These are phyloP conservation scores for Gossypium gossypioides DNA, from an alignment of 441 rosid genomes.

Conservation along the genomic window DNA sequence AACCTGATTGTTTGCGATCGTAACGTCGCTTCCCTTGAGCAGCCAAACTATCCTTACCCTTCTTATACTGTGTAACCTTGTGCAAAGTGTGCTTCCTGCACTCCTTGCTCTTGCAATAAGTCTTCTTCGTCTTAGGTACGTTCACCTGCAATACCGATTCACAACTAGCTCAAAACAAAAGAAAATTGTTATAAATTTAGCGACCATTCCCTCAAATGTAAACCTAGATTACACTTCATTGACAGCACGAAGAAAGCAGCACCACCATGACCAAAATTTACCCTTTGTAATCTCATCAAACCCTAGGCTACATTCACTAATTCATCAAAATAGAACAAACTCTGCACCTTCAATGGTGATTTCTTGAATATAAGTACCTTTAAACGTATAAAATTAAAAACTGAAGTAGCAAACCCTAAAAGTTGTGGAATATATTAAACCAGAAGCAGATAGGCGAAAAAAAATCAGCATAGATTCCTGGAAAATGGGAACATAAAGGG, in stretches of 20 bases:
- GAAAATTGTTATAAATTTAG: background rate
- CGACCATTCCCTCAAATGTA: background rate
- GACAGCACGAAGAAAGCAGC: background rate
- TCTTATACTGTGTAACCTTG: constrained; percentile 68
- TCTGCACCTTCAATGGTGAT: background rate
- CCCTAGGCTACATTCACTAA: background rate
- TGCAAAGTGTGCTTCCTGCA: constrained; percentile 55
- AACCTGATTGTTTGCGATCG: constrained; percentile 62
- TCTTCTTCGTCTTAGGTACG: constrained; percentile 62
- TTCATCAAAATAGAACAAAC: background rate
- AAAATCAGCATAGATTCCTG: background rate
- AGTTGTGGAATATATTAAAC: background rate
- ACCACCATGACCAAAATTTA: background rate
- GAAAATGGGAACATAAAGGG: background rate
- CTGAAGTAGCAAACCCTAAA: background rate
- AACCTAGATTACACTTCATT: background rate
- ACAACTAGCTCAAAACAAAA: background rate
- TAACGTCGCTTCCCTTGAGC: constrained; percentile 68
- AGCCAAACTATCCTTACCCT: constrained; percentile 61
- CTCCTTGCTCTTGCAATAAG: constrained; percentile 61
- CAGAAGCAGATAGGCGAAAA: background rate
- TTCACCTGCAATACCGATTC: constrained; percentile 34
- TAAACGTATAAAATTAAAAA: background rate
- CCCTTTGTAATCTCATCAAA: background rate
- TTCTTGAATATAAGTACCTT: background rate